Evolutionary conservation across 805 yeast genomes (phyloP).

Genomic region (Maudiozyma bulderi): DNA sequence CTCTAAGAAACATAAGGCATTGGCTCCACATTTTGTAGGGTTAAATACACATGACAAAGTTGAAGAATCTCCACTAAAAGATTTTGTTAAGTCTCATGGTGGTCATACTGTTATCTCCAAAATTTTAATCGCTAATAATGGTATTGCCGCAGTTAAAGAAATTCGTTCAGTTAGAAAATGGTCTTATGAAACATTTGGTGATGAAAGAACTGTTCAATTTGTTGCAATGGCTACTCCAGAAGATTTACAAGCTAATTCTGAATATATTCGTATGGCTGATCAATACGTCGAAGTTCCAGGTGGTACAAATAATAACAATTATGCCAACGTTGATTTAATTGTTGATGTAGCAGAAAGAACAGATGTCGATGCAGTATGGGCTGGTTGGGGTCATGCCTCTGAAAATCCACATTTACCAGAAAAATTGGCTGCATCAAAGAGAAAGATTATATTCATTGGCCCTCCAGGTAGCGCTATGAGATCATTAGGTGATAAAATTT

Average conservation of each 20-base stretch:
- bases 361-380: slow-evolving; percentile 98
- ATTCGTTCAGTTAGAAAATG: slow-evolving; percentile 95
- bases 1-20: slow-evolving; percentile 29
- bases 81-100: slow-evolving; percentile 72
- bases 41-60: slow-evolving; percentile 68
- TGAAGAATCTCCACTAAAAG: slow-evolving; percentile 67
- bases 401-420: slow-evolving; percentile 95
- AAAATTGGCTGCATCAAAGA: slow-evolving; percentile 83
- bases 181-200: slow-evolving; percentile 98
- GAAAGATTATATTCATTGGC: slow-evolving; percentile 87
- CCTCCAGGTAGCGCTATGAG: slow-evolving; percentile 99
- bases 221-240: slow-evolving; percentile 99
- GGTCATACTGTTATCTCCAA: slow-evolving; percentile 93
- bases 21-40: slow-evolving; percentile 76
- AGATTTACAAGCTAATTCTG: slow-evolving; percentile 93
- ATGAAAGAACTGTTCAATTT: slow-evolving; percentile 86
- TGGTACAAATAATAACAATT: slow-evolving; percentile 96
- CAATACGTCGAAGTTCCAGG: slow-evolving; percentile 98
- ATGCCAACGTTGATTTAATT: slow-evolving; percentile 94
- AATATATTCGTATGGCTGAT: slow-evolving; percentile 97
- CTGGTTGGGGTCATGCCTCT: slow-evolving; percentile 99
- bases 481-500: slow-evolving; percentile 97
- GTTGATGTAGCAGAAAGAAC: slow-evolving; percentile 97
- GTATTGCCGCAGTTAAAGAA: slow-evolving; percentile 98
- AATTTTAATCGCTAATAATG: slow-evolving; percentile 92